Evolutionary conservation across 2,329 filamentous ascomycete genomes (phyloP).

Genomic region (Hymenotorrendiella dingleyae): DNA sequence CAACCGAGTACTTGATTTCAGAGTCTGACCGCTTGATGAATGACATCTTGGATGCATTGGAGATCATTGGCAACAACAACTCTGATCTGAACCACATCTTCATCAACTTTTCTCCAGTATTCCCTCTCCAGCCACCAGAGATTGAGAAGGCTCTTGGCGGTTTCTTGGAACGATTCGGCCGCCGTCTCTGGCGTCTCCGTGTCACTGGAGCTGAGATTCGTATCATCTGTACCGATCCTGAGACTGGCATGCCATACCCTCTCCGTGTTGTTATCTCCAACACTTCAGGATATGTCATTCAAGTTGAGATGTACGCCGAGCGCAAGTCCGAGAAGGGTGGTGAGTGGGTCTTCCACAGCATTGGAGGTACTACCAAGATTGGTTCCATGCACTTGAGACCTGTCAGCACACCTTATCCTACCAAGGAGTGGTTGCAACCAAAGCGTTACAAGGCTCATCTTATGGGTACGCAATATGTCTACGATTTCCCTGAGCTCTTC

Average conservation of each 20-base stretch:
- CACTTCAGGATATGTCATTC: constrained; percentile 95
- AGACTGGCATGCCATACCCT: constrained; percentile 79
- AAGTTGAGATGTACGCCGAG: constrained; percentile 96
- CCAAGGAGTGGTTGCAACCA: constrained; percentile 97
- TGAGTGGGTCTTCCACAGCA: constrained; percentile 97
- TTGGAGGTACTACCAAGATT: constrained; percentile 90
- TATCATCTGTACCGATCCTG: constrained; percentile 91
- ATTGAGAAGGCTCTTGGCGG: constrained; percentile 90
- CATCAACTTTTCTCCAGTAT: constrained; percentile 97
- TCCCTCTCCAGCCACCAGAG: constrained; percentile 83
- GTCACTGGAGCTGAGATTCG: constrained; percentile 97
- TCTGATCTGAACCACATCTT: constrained; percentile 99
- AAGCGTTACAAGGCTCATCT: constrained; percentile 99
- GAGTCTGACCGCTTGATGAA: constrained; percentile 96
- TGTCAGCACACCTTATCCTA: constrained; percentile 88
- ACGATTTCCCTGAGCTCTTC: constrained; percentile 99
- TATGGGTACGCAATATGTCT: constrained; percentile 99
- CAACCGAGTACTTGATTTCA: constrained; percentile 96
- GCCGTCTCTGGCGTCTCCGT: constrained; percentile 90
- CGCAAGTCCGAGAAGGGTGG: constrained; percentile 91
- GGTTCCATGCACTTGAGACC: constrained; percentile 91
- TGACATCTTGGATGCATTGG: constrained; percentile 93
- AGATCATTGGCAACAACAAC: constrained; percentile 99
- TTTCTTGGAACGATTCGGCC: constrained; percentile 94
- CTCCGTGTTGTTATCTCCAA: constrained; percentile 96